Evolutionary conservation across 441 rosid genomes (phyloP).

Genomic region (Oxalis stricta): DNA sequence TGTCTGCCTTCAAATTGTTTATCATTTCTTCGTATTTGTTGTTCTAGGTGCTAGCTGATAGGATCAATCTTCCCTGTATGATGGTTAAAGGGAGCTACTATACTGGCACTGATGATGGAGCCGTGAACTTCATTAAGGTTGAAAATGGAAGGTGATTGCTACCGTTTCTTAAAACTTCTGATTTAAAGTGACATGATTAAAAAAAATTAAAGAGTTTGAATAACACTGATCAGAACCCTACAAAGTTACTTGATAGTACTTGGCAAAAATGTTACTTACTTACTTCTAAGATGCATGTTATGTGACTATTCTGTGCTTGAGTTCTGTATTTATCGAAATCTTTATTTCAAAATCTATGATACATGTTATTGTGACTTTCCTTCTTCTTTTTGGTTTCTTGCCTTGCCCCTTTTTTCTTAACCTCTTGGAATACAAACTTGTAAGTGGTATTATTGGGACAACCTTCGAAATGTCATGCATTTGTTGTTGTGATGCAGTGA

Average conservation of each 20-base stretch:
- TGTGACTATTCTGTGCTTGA: background rate
- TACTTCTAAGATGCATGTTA: constrained; percentile 1
- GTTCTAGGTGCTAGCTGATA: constrained; percentile 84
- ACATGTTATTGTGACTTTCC: too few species aligned
- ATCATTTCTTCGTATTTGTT: constrained; percentile 13
- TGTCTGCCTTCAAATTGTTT: constrained; percentile 4
- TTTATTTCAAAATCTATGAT: too few species aligned
- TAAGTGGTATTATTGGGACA: constrained; percentile 1
- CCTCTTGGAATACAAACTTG: too few species aligned
- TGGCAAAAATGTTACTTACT: background rate
- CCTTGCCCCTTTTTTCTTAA: background rate
- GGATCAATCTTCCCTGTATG: constrained; percentile 77
- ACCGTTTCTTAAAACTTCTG: constrained; percentile 2
- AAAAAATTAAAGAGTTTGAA: too few species aligned
- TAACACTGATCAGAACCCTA: background rate
- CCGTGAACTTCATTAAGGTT: constrained; percentile 71
- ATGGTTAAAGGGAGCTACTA: constrained; percentile 94
- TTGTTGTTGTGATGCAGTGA: constrained; percentile 48
- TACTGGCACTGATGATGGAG: constrained; percentile 98
- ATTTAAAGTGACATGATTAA: too few species aligned
- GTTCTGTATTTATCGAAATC: background rate
- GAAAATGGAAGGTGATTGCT: constrained; percentile 56
- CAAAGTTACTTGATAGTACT: background rate
- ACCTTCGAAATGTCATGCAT: constrained; percentile 12
- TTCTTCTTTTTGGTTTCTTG: background rate